Base-by-base conservation (phyloP, 2,329 filamentous ascomycete genomes). In the Penicillium sp. region DNA sequence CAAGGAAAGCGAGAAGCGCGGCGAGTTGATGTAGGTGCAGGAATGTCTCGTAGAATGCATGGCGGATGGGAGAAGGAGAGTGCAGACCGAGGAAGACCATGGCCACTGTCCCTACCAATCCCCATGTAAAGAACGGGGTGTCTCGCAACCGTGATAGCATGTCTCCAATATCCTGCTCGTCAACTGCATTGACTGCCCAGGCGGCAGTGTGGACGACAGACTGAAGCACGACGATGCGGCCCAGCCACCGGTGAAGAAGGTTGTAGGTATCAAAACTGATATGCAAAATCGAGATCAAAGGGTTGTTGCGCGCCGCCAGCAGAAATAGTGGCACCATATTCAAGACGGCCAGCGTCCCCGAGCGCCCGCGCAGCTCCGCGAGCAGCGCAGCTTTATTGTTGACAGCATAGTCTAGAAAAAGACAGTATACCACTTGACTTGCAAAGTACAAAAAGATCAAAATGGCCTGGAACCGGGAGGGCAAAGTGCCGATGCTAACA, bases 211-310 rank as follows among this genome's bases (percentile, higher is more conserved):
- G 92, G 9, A 90, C 81, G 54, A 92, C 70, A 17, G 86, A 80
- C 75, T 95, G 90, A 3, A 90, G 57, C n/a, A 91, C 86, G 28
- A 91, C 86, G 47, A 93, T 86, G 28, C 92, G 86, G 30, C 91
- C 92, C 64, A 92, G 86, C 91, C 91, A 96, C 66, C 92, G 86
- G 76, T 96, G 92, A 55, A 95, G 81, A 9, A 95, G 88, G 76
- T 98, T 98, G 84, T 96, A 98, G 0, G 93, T 96, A 77, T 98
- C 95, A 80, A 97, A 99, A 76, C 91, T 94, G 75, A 98, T 90
- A 70, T 90, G 87, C 60, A 98, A 84, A 37, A 96, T 77, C 3
- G 83, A 78, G 73, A 98, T 97, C 53, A 97, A 83, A 9, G 92
- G 92, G 80, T 98, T 99, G 82, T 98, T 98, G 74, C 95, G 90